phyloP scores from a whole-genome alignment of 495 filamentous ascomycete genomes.

The Aspergillus homomorphus region DNA sequence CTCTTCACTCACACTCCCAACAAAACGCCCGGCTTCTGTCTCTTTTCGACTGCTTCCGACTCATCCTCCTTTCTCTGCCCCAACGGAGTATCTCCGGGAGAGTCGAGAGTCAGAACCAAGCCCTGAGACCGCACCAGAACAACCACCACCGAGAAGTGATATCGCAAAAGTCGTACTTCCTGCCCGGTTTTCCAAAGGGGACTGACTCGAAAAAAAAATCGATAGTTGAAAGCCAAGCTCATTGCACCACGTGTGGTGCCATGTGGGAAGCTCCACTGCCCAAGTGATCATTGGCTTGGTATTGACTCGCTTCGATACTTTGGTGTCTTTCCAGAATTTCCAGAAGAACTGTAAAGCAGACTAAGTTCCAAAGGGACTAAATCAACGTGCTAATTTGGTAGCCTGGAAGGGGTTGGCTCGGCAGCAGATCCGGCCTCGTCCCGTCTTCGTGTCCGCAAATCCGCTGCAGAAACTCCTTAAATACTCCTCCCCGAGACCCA shows the following conservation, averaged over 20 bases:
- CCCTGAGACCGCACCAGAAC: neutral
- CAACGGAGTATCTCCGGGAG: no score
- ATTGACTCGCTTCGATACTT: no score
- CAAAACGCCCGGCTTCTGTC: neutral
- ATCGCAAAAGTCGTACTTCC: neutral
- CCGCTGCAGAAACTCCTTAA: conserved; percentile 1
- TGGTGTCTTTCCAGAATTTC: neutral
- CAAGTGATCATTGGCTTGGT: neutral
- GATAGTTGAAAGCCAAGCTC: neutral
- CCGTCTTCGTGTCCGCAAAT: no score
- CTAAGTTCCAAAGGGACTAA: no score
- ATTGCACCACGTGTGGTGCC: neutral
- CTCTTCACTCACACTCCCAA: neutral
- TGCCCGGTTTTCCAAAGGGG: neutral
- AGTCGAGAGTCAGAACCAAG: neutral
- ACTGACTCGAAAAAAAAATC: neutral
- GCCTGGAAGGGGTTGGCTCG: neutral
- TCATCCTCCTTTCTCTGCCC: neutral
- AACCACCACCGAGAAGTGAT: neutral
- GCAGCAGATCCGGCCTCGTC: neutral
- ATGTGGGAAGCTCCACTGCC: neutral
- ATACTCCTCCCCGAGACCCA: neutral
- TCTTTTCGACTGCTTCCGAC: neutral
- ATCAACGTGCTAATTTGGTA: neutral
- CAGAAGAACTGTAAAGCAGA: neutral